A percentile compares a stretch with the other conserved stretches of the same genome.
These are phyloP conservation scores for Neospermospora avenae DNA, from an alignment of 2,329 filamentous ascomycete genomes.

Conservation along the genomic window DNA sequence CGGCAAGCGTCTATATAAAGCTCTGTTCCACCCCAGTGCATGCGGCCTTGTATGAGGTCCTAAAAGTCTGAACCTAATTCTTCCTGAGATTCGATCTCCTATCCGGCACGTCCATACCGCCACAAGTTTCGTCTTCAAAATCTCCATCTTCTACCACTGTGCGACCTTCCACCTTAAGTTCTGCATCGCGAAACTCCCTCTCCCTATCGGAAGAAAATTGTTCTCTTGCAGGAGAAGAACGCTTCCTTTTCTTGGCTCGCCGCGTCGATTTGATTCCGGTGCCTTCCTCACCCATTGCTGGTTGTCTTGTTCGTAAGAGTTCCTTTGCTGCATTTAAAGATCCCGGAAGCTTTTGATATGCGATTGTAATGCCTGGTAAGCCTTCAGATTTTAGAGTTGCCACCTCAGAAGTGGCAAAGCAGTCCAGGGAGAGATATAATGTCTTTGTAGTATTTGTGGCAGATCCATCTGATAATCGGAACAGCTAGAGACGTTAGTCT, in stretches of 20 bases:
- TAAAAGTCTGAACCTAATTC: slow-evolving; percentile 9
- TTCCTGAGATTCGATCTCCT: slow-evolving; percentile 12
- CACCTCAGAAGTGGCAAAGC: slow-evolving; percentile 5
- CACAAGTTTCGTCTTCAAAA: slow-evolving; percentile 13
- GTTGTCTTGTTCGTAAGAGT: slow-evolving; percentile 16
- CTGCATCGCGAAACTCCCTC: slow-evolving; percentile 17
- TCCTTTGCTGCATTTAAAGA: slow-evolving; percentile 18
- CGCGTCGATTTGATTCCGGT: slow-evolving; percentile 13
- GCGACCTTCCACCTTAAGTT: slow-evolving; percentile 17
- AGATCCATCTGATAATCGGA: slow-evolving; percentile 15
- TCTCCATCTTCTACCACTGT: slow-evolving; percentile 13
- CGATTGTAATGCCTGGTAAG: slow-evolving; percentile 9
- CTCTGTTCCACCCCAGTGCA: no score
- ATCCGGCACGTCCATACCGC: slow-evolving; percentile 9
- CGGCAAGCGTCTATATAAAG: no score
- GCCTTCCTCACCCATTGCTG: slow-evolving; percentile 13
- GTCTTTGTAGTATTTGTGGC: slow-evolving; percentile 9
- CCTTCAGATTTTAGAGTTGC: slow-evolving; percentile 6
- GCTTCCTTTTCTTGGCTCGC: slow-evolving; percentile 17
- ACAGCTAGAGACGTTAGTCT: slow-evolving; percentile 12
- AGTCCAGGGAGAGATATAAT: slow-evolving; percentile 13
- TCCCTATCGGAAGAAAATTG: slow-evolving; percentile 17
- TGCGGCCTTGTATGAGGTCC: not conserved
- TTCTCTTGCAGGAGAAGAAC: slow-evolving; percentile 13
- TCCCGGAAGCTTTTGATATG: slow-evolving; percentile 17